phyloP scores from a whole-genome alignment of 306 rosid species.

The Malus fusca region DNA sequence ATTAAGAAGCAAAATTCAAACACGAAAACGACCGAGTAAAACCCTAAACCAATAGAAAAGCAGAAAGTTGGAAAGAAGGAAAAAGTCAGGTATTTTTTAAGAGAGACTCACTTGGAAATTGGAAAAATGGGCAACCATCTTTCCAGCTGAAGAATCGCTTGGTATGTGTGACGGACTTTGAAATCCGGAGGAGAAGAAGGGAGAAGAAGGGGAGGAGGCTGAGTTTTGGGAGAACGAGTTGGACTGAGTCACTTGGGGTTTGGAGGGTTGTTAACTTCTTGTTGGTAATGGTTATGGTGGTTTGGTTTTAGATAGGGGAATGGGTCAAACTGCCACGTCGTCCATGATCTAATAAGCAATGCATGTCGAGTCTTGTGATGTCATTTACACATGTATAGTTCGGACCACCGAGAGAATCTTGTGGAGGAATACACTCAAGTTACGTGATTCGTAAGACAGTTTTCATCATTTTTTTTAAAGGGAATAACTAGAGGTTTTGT shows the following conservation, averaged over 20 bases:
- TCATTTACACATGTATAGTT: constrained; percentile 10
- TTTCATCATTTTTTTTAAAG: too few species aligned
- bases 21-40: constrained; percentile 36
- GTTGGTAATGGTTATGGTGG: background rate
- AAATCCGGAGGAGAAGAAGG: background rate
- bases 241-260: constrained; percentile 19
- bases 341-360: background rate
- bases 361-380: constrained; percentile 47
- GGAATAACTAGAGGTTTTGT: too few species aligned
- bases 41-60: background rate
- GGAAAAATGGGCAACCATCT: background rate
- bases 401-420: background rate
- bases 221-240: constrained; percentile 20
- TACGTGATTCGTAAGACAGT: background rate
- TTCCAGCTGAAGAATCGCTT: constrained; percentile 11
- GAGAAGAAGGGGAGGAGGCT: background rate
- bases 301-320: constrained; percentile 14
- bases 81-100: constrained; percentile 20
- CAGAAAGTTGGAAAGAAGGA: background rate
- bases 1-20: constrained; percentile 33
- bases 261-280: background rate
- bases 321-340: constrained; percentile 56
- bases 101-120: constrained; percentile 26
- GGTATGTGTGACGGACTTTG: constrained; percentile 7
- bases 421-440: background rate